Evolutionary conservation across 1,284 basidiomycete species (phyloP), one percentile per base, ranked within the genome.

Genomic region (Hemileia vastatrix): DNA sequence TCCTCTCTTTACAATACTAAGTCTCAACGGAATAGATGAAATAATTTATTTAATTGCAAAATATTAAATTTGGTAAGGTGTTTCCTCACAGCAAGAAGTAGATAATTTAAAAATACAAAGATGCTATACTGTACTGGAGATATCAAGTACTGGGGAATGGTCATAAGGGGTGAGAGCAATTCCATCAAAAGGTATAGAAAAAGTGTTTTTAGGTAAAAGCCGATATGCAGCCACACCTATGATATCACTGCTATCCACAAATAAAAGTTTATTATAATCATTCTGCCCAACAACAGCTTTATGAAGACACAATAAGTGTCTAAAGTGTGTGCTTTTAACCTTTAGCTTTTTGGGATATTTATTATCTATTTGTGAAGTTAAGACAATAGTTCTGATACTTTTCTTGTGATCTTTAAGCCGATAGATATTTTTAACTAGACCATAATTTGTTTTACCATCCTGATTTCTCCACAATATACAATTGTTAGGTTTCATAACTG

Each of bases 151-250:
- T 23, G 56, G 27, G 1, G 3, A 19, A 49, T 57, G 47, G 24
- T 36, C n/a, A 23, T 50, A 24, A 31, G 56, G 56, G 1, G 33
- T 32, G 11, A 57, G 45, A n/a, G 23, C 23, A 15, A 57, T 57
- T 8, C 56, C 56, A 4, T 36, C 24, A 19, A 36, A 15, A 6
- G 49, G 21, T 49, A 57, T 50, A n/a, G 27, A 21, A 50, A 57
- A 36, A 4, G 21, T n/a, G 3, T 50, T 18, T 19, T 24, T 4
- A 3, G 11, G 15, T 3, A 58, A 15, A 2, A 43, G 8, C 11
- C 57, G 32, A 40, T 57, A 57, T 36, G 56, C 56, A 1, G 56
- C 56, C 45, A 57, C n/a, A 40, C 21, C 21, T 3, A 49, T 6
- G 5, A 57, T 23, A 27, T 23, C 19, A 2, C n/a, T n/a, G n/a